phyloP scores from a whole-genome alignment of 1,139 yeast genomes.

The Geotrichum aggregatum region DNA sequence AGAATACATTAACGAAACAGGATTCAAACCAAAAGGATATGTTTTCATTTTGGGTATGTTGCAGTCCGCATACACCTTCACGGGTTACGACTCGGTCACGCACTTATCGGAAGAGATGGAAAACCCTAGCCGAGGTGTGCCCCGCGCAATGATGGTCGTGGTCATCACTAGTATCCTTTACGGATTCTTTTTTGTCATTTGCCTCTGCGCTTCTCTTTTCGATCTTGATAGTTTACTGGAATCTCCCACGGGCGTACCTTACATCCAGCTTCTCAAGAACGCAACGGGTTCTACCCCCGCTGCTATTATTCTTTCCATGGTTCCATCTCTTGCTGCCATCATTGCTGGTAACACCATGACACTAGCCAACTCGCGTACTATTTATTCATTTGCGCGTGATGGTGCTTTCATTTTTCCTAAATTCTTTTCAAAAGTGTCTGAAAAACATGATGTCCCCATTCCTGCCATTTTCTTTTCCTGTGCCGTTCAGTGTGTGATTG shows the following conservation, averaged over 20 bases:
- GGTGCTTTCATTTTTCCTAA: constrained; percentile 49
- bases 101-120: constrained; percentile 80
- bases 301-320: constrained; percentile 60
- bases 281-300: constrained; percentile 42
- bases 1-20: constrained; percentile 23
- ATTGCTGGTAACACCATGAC: constrained; percentile 53
- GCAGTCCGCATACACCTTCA: constrained; percentile 70
- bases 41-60: constrained; percentile 54
- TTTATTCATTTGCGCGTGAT: constrained; percentile 79
- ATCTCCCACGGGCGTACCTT: constrained; percentile 20
- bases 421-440: constrained; percentile 9
- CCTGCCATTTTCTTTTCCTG: constrained; percentile 16
- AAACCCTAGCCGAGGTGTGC: constrained; percentile 67
- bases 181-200: constrained; percentile 65
- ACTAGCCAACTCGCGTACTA: constrained; percentile 53
- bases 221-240: constrained; percentile 55
- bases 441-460: constrained; percentile 10
- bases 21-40: constrained; percentile 26
- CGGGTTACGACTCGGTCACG: constrained; percentile 77
- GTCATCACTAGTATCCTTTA: constrained; percentile 59
- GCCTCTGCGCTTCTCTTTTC: constrained; percentile 44
- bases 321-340: constrained; percentile 69
- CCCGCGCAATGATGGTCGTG: constrained; percentile 68
- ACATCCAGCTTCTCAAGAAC: constrained; percentile 18
- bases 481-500: constrained; percentile 11